Base-by-base conservation (phyloP, 345 rosid species). In the Melastoma malabathricum region DNA sequence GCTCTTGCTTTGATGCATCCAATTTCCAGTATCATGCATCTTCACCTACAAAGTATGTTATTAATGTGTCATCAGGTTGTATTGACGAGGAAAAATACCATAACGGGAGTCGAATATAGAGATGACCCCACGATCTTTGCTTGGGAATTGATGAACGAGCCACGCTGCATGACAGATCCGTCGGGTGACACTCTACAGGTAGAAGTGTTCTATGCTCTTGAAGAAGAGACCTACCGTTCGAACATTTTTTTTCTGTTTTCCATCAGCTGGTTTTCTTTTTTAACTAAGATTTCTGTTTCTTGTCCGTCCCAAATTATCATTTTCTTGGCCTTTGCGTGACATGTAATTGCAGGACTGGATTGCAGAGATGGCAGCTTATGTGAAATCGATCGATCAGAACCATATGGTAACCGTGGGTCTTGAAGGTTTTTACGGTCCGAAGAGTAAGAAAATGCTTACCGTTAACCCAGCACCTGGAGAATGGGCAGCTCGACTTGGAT, bases 121-220 rank as follows among this genome's bases (percentile, higher is more conserved):
- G 69, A 90, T 53, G 98, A 90, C 48, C 98, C 98, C 13, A 71
- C 82, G 44, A 84, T 90, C 59, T 90, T 90, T 78, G 98, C 73
- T 3, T 86, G 95, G 98, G 96, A 84, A 74, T 64, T 90, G 73
- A 90, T 90, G 27, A 90, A 90, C 48, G 98, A 90, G 68, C 98
- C 98, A 27, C 90, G 90, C 39, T 82, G 96, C 83, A 68, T 72
- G 81, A 55, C 94, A 48, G 98, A 90, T 75, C 68, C 83, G 46
- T 86, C 98, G 3, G 98, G 98, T 5, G 81, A 86, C 63, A 86
- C 92, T 50, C 87, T 90, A 43, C 96, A 87, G 65, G 96, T 90
- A 69, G n/a, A 80, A 87, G 27, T 34, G 41, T 8, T 12, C 41
- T 6, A 34, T 9, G 0, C 41, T 34, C 41, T 2, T 9, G 12